phyloP scores from a whole-genome alignment of 257 asterid species.

The Przewalskia tangutica region DNA sequence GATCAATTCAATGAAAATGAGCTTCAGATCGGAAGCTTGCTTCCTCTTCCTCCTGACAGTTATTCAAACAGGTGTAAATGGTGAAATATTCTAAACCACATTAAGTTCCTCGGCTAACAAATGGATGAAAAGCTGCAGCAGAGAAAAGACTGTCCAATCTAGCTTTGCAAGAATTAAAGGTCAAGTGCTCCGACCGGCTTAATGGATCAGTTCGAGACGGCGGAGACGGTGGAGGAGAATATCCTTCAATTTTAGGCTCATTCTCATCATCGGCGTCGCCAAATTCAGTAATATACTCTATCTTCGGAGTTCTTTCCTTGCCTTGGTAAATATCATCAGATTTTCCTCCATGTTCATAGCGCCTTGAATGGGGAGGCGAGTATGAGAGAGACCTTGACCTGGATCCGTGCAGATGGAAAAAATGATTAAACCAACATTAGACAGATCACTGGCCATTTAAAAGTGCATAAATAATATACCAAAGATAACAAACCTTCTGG shows the following conservation, averaged over 20 bases:
- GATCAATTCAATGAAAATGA: conserved; percentile 34
- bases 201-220: conserved; percentile 56
- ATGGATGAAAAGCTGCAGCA: conserved; percentile 80
- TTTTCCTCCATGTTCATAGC: conserved; percentile 46
- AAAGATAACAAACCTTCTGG: conserved; percentile 48
- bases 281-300: conserved; percentile 96
- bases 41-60: conserved; percentile 34
- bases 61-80: conserved; percentile 41
- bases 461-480: background rate
- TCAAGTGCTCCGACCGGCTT: conserved; percentile 99
- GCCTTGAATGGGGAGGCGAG: conserved; percentile 76
- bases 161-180: conserved; percentile 89
- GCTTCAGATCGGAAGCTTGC: conserved; percentile 41
- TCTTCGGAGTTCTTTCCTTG: conserved; percentile 72
- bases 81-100: conserved; percentile 42
- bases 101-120: conserved; percentile 42
- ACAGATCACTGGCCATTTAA: background rate
- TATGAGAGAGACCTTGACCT: conserved; percentile 83
- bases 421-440: conserved; percentile 5
- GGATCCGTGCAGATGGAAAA: conserved; percentile 24
- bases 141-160: conserved; percentile 76
- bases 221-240: conserved; percentile 92
- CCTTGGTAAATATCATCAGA: conserved; percentile 52
- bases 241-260: conserved; percentile 75
- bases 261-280: conserved; percentile 64